A percentile compares a stretch with the other conserved stretches of the same genome.
Conservation (phyloP, 129 eudicot genomes). For the Escallonia herrerae region DNA sequence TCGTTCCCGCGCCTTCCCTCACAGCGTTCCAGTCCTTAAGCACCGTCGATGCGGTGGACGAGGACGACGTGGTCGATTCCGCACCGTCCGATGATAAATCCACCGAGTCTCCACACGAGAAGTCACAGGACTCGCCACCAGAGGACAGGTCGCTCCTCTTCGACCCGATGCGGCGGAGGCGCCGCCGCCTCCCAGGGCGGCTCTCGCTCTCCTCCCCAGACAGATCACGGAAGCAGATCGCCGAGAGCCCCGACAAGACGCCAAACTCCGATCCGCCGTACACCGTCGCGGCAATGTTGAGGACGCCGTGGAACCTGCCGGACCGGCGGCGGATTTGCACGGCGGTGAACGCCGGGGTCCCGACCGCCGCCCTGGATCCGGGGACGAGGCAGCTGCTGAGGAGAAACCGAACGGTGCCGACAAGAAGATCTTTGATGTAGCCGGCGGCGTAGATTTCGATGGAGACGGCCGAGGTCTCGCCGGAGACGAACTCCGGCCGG, state of each 20-base stretch:
- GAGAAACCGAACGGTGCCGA: slow-evolving; percentile 66
- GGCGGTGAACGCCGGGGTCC: slow-evolving; percentile 67
- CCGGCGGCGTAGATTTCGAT: slow-evolving; percentile 83
- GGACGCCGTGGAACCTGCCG: slow-evolving; percentile 78
- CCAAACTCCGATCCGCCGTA: slow-evolving; percentile 37
- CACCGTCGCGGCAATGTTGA: slow-evolving; percentile 71
- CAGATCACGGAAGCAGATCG: slow-evolving; percentile 59
- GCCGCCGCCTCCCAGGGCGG: slow-evolving; percentile 32
- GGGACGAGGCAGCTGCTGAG: slow-evolving; percentile 47
- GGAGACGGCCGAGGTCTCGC: slow-evolving; percentile 74
- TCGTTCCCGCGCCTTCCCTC: slow-evolving; percentile 35
- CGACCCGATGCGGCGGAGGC: slow-evolving; percentile 50
- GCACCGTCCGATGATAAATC: slow-evolving; percentile 54
- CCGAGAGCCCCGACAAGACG: slow-evolving; percentile 35
- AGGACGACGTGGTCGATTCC: slow-evolving; percentile 67
- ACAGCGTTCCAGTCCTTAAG: slow-evolving; percentile 60
- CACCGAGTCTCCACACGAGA: slow-evolving; percentile 32
- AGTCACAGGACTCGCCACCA: slow-evolving; percentile 52
- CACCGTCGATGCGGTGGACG: slow-evolving; percentile 48
- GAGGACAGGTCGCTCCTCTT: slow-evolving; percentile 45
- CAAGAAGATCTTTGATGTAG: slow-evolving; percentile 45
- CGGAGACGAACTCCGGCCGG: slow-evolving; percentile 43
- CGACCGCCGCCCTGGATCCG: slow-evolving; percentile 23
- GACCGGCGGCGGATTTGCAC: slow-evolving; percentile 80
- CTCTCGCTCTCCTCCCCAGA: slow-evolving; percentile 31